A percentile compares a stretch with the other conserved stretches of the same genome.
phyloP scores from a whole-genome alignment of 495 filamentous ascomycete genomes.

The Hypomontagnella submonticulosa region DNA sequence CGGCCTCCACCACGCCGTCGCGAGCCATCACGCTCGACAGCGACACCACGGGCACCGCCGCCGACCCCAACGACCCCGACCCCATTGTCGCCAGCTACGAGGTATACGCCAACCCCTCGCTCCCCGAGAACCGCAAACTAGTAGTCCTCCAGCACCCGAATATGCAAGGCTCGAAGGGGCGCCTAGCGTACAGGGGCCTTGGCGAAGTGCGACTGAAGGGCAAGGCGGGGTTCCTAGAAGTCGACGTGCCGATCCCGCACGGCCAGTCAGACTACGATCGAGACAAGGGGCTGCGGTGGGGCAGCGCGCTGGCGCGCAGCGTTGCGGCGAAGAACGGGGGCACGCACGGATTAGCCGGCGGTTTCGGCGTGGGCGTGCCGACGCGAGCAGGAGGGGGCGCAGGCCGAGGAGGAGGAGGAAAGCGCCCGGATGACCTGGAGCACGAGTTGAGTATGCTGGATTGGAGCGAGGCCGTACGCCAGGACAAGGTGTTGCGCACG shows the following conservation, averaged over 20 bases:
- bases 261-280: slow-evolving; percentile 55
- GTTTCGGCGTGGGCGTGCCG: slow-evolving; percentile 56
- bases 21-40: slow-evolving; percentile 2
- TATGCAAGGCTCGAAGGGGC: slow-evolving; percentile 45
- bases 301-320: slow-evolving; percentile 53
- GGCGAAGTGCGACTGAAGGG: slow-evolving; percentile 58
- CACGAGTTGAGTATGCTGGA: slow-evolving; percentile 48
- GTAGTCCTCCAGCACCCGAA: slow-evolving; percentile 59
- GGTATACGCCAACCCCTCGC: slow-evolving; percentile 59
- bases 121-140: slow-evolving; percentile 55
- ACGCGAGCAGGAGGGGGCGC: slow-evolving; percentile 22
- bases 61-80: slow-evolving; percentile 44
- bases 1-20: no score
- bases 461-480: slow-evolving; percentile 59
- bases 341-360: slow-evolving; percentile 58
- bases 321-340: slow-evolving; percentile 59
- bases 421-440: slow-evolving; percentile 43
- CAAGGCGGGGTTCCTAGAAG: slow-evolving; percentile 58
- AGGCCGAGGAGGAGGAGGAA: slow-evolving; percentile 27
- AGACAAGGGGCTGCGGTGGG: slow-evolving; percentile 60
- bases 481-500: slow-evolving; percentile 56
- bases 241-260: slow-evolving; percentile 59
- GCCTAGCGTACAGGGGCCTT: slow-evolving; percentile 39
- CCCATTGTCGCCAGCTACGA: slow-evolving; percentile 61
- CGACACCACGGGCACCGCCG: slow-evolving; percentile 3